Conservation (phyloP, 805 yeast genomes). For the Myxozyma sirexii region DNA sequence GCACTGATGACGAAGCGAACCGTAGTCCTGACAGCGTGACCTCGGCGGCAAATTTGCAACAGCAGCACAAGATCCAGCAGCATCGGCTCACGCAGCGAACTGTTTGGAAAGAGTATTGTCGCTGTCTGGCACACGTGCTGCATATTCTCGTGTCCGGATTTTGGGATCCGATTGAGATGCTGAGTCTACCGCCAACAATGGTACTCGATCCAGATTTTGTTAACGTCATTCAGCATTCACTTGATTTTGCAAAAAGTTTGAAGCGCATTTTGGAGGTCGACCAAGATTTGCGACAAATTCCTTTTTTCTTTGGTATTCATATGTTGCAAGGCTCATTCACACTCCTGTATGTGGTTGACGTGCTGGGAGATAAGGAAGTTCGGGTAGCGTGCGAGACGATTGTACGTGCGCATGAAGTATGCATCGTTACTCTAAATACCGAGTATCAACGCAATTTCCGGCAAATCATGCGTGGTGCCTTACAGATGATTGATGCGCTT, state of each 20-base stretch:
- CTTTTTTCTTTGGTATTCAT: constrained; percentile 41
- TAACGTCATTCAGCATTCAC: constrained; percentile 37
- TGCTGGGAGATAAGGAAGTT: constrained; percentile 37
- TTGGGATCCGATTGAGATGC: constrained; percentile 41
- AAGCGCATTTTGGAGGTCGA: constrained; percentile 39
- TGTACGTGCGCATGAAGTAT: constrained; percentile 42
- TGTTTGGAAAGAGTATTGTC: constrained; percentile 31
- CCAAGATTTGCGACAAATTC: constrained; percentile 39
- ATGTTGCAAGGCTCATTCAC: constrained; percentile 40
- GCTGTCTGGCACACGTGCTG: constrained; percentile 37
- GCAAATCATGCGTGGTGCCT: constrained; percentile 40
- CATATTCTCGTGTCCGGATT: constrained; percentile 38
- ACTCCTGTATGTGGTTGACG: constrained; percentile 37
- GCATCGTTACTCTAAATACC: constrained; percentile 40
- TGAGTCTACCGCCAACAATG: constrained; percentile 35
- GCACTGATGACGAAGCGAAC: not conserved
- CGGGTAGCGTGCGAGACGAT: constrained; percentile 39
- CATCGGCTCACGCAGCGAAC: constrained; percentile 15
- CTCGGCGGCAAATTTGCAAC: constrained; percentile 36
- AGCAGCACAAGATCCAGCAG: not conserved
- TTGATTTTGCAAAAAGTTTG: constrained; percentile 37
- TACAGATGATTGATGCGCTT: constrained; percentile 36
- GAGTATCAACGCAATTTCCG: constrained; percentile 41
- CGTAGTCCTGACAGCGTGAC: constrained; percentile 20
- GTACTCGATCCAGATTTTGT: constrained; percentile 36